A percentile compares a stretch with the other conserved stretches of the same genome.
Evolutionary conservation across 805 yeast genomes (phyloP).

Genomic region (Suhomyces canberraensis): DNA sequence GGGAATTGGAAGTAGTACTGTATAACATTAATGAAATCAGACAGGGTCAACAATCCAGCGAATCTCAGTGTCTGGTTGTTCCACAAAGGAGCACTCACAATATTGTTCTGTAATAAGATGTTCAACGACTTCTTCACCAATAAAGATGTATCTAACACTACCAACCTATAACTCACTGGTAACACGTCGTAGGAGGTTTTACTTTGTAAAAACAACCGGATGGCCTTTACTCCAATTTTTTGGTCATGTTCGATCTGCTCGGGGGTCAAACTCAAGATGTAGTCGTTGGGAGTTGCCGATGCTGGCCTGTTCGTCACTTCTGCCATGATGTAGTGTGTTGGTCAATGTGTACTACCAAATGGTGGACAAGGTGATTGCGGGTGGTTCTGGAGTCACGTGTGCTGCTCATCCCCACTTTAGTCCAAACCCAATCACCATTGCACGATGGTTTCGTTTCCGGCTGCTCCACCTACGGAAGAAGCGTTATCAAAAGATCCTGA

Average conservation of each 20-base stretch:
- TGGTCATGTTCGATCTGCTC: conserved; percentile 59
- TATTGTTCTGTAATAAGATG: conserved; percentile 85
- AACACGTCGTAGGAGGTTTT: conserved; percentile 95
- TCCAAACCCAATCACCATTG: too few species aligned
- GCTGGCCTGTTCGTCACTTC: conserved; percentile 19
- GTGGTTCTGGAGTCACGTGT: too few species aligned
- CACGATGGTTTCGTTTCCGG: conserved; percentile 14
- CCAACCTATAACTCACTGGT: conserved; percentile 89
- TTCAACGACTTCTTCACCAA: conserved; percentile 87
- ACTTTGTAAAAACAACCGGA: conserved; percentile 76
- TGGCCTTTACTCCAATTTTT: conserved; percentile 72
- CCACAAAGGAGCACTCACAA: conserved; percentile 97
- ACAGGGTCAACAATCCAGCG: conserved; percentile 90
- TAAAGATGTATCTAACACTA: conserved; percentile 89
- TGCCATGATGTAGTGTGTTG: conserved; percentile 13
- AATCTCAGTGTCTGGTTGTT: conserved; percentile 82
- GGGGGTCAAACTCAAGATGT: conserved; percentile 36
- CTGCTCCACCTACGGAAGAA: conserved; percentile 13
- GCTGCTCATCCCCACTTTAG: too few species aligned
- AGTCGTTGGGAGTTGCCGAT: conserved; percentile 41
- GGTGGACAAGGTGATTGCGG: too few species aligned
- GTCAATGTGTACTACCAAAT: background rate
- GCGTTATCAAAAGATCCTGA: conserved; percentile 2
- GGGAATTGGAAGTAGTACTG: conserved; percentile 90
- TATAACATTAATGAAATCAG: conserved; percentile 91